Base-by-base conservation (phyloP, 2,329 filamentous ascomycete genomes). In the Lecanicillium sp. region DNA sequence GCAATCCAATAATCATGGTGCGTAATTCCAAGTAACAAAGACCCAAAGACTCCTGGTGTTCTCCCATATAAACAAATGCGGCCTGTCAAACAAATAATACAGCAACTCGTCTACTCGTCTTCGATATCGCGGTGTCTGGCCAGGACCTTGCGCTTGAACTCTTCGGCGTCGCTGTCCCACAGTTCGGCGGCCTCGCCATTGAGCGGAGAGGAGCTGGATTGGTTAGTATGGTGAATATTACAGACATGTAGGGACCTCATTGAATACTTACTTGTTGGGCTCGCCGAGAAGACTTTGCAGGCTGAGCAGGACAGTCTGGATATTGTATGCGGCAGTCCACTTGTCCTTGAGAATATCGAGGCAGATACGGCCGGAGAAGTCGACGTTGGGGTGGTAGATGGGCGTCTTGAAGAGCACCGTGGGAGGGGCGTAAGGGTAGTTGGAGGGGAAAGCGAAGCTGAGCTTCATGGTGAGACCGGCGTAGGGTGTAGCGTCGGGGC, bases 341-440 rank as follows among this genome's bases (percentile, higher is more conserved):
- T 96, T 96, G 68, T 97, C 93, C 77, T 96, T 97, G 55, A 98
- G 77, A 57, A 98, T 98, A 63, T 98, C 94, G 52, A 98, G 77
- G 67, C 93, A 98, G 68, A 98, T 98, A 49, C 93, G 81, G 33
- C 93, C 93, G 3, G 87, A 90, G 72, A 98, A 96, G 71, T 98
- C 93, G 58, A 98, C 88, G 60, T 98, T 98, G 46, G 93, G 93
- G 68, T 98, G 93, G 75, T 97, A 98, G 70, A 98, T 96, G 30
- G 93, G 93, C 6, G 94, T 98, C 74, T 90, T 95, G 82, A 96
- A 98, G 51, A 95, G 78, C 15, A 98, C 93, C 2, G 86, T 89
- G 1, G 93, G 93, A 19, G 93, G 81, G 2, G 84, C 80, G 67
- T 96, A 96, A 9, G 93, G 93, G 65, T 98, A 98, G 72, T 91